A percentile compares a stretch with the other conserved stretches of the same genome.
These are phyloP conservation scores for Microthyrium microscopicum DNA, from an alignment of 2,329 filamentous ascomycete species.

Conservation along the genomic window DNA sequence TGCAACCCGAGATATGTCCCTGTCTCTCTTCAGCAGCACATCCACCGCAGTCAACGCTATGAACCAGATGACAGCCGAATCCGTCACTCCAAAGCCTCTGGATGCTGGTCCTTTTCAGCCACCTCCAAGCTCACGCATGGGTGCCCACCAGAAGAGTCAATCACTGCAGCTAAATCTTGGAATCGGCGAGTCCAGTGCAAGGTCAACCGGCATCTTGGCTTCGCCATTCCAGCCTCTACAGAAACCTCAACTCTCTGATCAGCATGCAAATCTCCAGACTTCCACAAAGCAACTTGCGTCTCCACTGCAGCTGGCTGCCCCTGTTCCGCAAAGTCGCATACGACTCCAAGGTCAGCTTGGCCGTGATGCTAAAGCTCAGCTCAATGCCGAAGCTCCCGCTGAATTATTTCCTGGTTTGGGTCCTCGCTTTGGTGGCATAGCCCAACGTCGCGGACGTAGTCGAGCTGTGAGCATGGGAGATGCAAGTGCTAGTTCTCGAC, in stretches of 20 bases:
- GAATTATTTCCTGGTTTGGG: no score
- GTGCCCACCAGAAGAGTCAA: conserved; percentile 33
- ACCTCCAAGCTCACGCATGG: conserved; percentile 22
- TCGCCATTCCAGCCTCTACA: conserved; percentile 25
- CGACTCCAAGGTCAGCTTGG: conserved; percentile 39
- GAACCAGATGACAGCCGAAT: conserved; percentile 24
- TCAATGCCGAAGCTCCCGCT: conserved; percentile 31
- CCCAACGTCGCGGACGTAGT: conserved; percentile 35
- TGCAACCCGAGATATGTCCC: conserved; percentile 32
- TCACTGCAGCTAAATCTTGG: conserved; percentile 31
- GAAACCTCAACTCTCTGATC: conserved; percentile 17
- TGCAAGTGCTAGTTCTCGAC: conserved; percentile 31
- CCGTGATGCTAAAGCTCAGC: conserved; percentile 38
- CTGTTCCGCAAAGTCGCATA: conserved; percentile 31
- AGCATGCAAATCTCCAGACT: conserved; percentile 12
- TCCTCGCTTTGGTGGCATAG: conserved; percentile 22
- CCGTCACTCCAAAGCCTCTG: conserved; percentile 16
- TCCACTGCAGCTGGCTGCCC: conserved; percentile 38
- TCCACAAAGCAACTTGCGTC: conserved; percentile 25
- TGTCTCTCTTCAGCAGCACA: conserved; percentile 34
- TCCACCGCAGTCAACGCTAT: conserved; percentile 35
- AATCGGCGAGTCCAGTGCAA: conserved; percentile 14
- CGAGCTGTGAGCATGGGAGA: conserved; percentile 46
- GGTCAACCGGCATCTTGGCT: conserved; percentile 15
- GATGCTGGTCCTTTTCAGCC: conserved; percentile 24